Base-by-base conservation (phyloP, 2,329 filamentous ascomycete genomes). In the Pleoardoris graminearum region DNA sequence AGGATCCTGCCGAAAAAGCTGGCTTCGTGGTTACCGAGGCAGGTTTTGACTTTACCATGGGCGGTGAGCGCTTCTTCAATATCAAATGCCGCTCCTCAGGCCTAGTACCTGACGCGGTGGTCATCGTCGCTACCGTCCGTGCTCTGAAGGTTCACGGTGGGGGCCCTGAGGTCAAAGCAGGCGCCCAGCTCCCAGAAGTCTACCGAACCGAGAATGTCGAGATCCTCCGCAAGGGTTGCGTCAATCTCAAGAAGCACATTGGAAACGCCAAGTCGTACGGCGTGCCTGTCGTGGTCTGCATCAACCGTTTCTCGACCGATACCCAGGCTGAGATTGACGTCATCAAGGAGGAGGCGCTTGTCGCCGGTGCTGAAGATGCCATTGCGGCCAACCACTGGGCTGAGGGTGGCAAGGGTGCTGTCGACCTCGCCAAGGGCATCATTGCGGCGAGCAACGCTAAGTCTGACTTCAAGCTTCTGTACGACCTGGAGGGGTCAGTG, bases 11-110 rank as follows among this genome's bases (percentile, higher is more conserved):
- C 45, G 80, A 86, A 63, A 93, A 94, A 80, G 85, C 89, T 25
- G 94, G 94, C 8, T 97, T 94, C 66, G 93, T 97, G 19, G 87
- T 99, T 32, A 99, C 94, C 1, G 94, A 99, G 76, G 93, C 94
- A 48, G 94, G 94, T 8, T 99, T 99, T 75, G 94, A 99, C 76
- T 99, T 99, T 78, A 97, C 94, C 67, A 99, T 99, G 94, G 94
- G 94, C 60, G 94, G 94, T 58, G 94, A 99, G 82, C 89, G 94
- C 47, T 99, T 99, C 83, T 97, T 99, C 85, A 97, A 99, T 80
- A 97, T 99, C 82, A 99, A 99, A 82, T 97, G 94, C 79, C 89
- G 94, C 55, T 89, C 91, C 8, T 97, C 93, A 5, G 93, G 93
- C 21, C 86, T 99, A 39, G 85, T 91, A 2, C 94, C 94, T 1